Percentiles rank a stretch among this genome's conserved stretches.
Evolutionary conservation across 345 rosid genomes (phyloP).

Genomic region (Eucalyptus cloeziana): DNA sequence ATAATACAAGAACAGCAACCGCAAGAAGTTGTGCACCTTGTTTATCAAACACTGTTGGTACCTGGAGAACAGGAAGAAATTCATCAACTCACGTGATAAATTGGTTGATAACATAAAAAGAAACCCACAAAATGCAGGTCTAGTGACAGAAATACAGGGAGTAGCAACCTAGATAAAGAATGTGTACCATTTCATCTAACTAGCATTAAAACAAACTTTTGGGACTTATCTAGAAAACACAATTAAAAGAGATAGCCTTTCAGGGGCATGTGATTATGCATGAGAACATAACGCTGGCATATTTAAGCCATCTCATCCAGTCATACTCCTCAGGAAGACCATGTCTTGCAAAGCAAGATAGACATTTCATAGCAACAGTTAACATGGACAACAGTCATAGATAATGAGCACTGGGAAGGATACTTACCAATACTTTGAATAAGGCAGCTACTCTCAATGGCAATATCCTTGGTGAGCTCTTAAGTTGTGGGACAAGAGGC

Average conservation of each 20-base stretch:
- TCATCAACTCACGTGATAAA: not conserved
- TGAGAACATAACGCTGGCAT: not conserved
- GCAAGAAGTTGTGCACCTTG: slow-evolving; percentile 89
- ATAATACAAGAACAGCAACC: slow-evolving; percentile 77
- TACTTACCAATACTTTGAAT: slow-evolving; percentile 76
- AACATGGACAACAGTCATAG: not conserved
- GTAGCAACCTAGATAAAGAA: not conserved
- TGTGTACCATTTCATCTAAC: not conserved
- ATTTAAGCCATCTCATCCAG: not conserved
- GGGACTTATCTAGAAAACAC: not conserved
- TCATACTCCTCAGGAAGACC: not conserved
- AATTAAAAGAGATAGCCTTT: not conserved
- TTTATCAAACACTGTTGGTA: slow-evolving; percentile 79
- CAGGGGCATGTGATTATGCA: not conserved
- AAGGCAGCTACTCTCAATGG: slow-evolving; percentile 85
- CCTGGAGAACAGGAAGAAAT: slow-evolving; percentile 23
- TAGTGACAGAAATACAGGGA: not conserved
- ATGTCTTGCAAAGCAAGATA: not conserved
- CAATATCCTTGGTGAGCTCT: slow-evolving; percentile 41
- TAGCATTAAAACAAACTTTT: not conserved
- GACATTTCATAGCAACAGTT: not conserved
- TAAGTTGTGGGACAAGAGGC: slow-evolving; percentile 72
- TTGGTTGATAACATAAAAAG: not conserved
- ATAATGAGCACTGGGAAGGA: not conserved
- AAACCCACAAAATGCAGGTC: not conserved